These are phyloP conservation scores for Lachnellula cervina DNA, from an alignment of 2,329 filamentous ascomycete genomes.

Conservation along the genomic window DNA sequence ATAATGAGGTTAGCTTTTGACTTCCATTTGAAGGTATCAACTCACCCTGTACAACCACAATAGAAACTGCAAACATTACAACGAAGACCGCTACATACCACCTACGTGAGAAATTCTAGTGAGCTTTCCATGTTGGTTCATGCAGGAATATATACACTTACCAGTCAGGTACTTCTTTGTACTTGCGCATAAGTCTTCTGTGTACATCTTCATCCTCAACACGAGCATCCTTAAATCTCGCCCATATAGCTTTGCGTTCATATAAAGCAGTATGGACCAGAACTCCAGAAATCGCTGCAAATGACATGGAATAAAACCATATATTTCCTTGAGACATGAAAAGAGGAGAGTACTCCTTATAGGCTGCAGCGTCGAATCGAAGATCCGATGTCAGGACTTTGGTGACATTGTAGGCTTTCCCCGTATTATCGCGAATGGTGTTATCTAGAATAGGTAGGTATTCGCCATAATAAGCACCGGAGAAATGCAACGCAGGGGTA, in stretches of 20 bases:
- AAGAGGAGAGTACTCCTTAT: slow-evolving; percentile 57
- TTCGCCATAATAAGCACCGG: slow-evolving; percentile 57
- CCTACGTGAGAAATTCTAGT: too few relatives aligned
- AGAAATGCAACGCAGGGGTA: slow-evolving; percentile 58
- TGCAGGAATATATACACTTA: too few relatives aligned
- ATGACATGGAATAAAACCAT: slow-evolving; percentile 54
- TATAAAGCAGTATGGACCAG: slow-evolving; percentile 65
- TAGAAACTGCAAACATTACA: slow-evolving; percentile 42
- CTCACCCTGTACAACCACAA: background rate
- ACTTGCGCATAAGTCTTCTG: slow-evolving; percentile 51
- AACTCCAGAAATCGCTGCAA: slow-evolving; percentile 56
- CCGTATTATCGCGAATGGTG: slow-evolving; percentile 61
- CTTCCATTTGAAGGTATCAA: background rate
- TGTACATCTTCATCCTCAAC: slow-evolving; percentile 47
- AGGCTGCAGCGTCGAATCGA: slow-evolving; percentile 56
- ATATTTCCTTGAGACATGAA: slow-evolving; percentile 58
- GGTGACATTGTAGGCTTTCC: slow-evolving; percentile 52
- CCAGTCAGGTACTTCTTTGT: slow-evolving; percentile 50
- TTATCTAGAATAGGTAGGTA: slow-evolving; percentile 59
- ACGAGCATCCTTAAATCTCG: slow-evolving; percentile 11
- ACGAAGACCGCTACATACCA: slow-evolving; percentile 43
- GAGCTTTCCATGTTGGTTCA: too few relatives aligned
- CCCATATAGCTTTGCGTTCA: slow-evolving; percentile 62
- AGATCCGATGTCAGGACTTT: slow-evolving; percentile 52
- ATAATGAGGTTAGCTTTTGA: background rate